phyloP scores from a whole-genome alignment of 306 rosid genomes.

The Psophocarpus tetragonolobus region DNA sequence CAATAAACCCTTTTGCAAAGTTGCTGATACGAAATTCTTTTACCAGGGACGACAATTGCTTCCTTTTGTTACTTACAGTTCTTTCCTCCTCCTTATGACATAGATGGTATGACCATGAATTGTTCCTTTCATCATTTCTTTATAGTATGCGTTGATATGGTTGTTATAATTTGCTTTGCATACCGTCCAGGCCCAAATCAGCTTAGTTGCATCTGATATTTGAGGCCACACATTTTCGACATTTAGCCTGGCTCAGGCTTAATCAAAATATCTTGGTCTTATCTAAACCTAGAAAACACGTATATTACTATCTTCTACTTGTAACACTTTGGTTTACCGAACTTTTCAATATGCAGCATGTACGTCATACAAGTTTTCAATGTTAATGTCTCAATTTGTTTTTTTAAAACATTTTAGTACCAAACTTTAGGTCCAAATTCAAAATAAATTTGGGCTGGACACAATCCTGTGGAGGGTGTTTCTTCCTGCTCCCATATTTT shows the following conservation, averaged over 20 bases:
- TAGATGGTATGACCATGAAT: slow-evolving; percentile 59
- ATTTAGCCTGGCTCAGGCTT: slow-evolving; percentile 16
- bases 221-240: neutral
- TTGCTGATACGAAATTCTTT: slow-evolving; percentile 39
- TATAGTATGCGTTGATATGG: neutral
- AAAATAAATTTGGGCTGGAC: neutral
- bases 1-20: neutral
- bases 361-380: neutral
- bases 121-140: slow-evolving; percentile 20
- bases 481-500: too few species aligned
- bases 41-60: slow-evolving; percentile 66
- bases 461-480: neutral
- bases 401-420: too few species aligned
- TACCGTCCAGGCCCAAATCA: slow-evolving; percentile 5
- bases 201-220: slow-evolving; percentile 1
- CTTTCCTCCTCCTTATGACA: slow-evolving; percentile 89
- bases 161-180: neutral
- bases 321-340: neutral
- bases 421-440: neutral
- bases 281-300: slow-evolving; percentile 15
- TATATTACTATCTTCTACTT: neutral
- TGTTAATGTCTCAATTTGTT: neutral
- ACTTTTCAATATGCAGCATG: neutral
- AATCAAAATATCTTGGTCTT: neutral
- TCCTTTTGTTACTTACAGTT: slow-evolving; percentile 93